phyloP scores from a whole-genome alignment of 371 early-diverging fungal genomes.

The Blakeslea trispora region DNA sequence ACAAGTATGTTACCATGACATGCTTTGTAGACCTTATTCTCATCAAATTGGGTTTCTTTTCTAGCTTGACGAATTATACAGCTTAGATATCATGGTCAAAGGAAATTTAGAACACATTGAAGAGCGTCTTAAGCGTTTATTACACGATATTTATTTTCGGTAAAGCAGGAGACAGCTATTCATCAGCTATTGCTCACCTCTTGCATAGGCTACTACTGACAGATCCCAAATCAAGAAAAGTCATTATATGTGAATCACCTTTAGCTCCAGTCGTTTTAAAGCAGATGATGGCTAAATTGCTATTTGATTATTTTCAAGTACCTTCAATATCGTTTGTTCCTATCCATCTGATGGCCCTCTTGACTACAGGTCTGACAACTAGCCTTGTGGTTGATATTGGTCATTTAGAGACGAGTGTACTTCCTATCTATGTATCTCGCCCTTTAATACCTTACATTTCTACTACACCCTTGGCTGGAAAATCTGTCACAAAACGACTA shows the following conservation, averaged over 20 bases:
- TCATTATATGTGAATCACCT: constrained; percentile 83
- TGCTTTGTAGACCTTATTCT: too few species aligned
- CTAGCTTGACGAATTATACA: constrained; percentile 51
- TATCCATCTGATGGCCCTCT: constrained; percentile 69
- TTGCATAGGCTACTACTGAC: constrained; percentile 65
- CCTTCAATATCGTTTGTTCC: constrained; percentile 86
- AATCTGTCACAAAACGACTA: constrained; percentile 61
- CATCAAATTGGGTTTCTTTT: too few species aligned
- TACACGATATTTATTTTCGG: constrained; percentile 53
- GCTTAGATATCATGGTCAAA: constrained; percentile 53
- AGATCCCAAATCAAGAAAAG: constrained; percentile 85
- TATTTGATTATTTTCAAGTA: constrained; percentile 81
- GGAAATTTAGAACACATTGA: constrained; percentile 38
- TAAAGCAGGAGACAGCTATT: constrained; percentile 9
- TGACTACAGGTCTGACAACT: constrained; percentile 77
- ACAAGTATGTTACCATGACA: constrained; percentile 35
- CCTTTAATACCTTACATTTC: constrained; percentile 70
- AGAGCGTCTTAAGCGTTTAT: constrained; percentile 39
- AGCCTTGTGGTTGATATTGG: constrained; percentile 89
- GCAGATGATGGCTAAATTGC: constrained; percentile 65
- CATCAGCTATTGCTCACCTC: too few species aligned
- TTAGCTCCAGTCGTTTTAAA: constrained; percentile 77
- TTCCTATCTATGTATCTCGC: constrained; percentile 80
- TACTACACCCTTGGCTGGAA: constrained; percentile 77
- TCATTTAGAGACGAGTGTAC: constrained; percentile 70